Percentiles rank a stretch among this genome's conserved stretches.
Conservation (phyloP, 768 basidiomycete species). For the Suillus americanus region DNA sequence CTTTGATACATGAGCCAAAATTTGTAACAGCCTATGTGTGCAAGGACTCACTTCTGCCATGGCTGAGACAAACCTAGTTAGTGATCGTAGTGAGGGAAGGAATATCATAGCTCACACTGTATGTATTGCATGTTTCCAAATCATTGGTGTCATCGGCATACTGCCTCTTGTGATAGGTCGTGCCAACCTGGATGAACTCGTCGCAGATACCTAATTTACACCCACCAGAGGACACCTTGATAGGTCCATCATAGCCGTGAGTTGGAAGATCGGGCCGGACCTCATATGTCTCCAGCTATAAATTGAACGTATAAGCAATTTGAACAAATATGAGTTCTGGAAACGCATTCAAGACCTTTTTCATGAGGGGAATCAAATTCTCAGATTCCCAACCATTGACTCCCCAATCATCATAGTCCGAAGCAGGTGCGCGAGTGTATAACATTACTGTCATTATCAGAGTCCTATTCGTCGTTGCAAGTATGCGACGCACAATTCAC, state of each 20-base stretch:
- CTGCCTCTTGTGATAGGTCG: not conserved
- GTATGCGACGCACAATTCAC: not conserved
- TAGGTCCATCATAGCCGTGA: not conserved
- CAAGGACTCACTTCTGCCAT: constrained; percentile 47
- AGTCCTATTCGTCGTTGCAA: not conserved
- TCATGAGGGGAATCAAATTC: not conserved
- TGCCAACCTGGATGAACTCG: not conserved
- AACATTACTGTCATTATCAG: not conserved
- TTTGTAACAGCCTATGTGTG: no score
- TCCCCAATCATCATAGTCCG: not conserved
- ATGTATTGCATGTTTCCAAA: not conserved
- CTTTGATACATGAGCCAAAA: constrained; percentile 28
- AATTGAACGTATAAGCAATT: not conserved
- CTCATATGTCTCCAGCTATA: not conserved
- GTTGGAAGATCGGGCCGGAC: not conserved
- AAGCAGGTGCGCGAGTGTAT: not conserved
- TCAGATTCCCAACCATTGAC: not conserved
- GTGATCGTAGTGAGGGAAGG: not conserved
- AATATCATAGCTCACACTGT: not conserved
- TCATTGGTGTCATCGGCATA: not conserved
- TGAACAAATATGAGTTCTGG: not conserved
- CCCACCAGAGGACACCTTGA: not conserved
- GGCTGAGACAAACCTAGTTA: not conserved
- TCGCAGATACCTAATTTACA: not conserved
- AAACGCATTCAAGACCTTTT: not conserved